Evolutionary conservation across 1,139 yeast genomes (phyloP).

Genomic region (Geotrichum klebahnii): DNA sequence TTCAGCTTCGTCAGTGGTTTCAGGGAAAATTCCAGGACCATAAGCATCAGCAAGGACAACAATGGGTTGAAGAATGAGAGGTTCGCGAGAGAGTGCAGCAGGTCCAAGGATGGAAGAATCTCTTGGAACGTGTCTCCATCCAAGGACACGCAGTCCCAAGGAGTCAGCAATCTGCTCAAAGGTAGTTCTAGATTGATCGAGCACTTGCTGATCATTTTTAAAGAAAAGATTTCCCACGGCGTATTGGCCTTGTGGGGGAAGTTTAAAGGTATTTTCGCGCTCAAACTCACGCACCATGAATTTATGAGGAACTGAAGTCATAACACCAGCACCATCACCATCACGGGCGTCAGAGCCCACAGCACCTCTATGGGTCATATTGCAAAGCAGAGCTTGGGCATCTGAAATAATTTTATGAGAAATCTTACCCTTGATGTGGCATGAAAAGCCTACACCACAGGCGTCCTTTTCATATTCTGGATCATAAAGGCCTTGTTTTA

Average conservation of each 20-base stretch:
- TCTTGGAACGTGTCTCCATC: conserved; percentile 95
- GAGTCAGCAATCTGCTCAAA: conserved; percentile 77
- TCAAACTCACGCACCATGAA: conserved; percentile 81
- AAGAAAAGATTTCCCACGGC: conserved; percentile 94
- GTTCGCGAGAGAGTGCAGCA: conserved; percentile 91
- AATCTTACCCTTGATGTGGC: conserved; percentile 82
- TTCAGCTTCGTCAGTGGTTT: conserved; percentile 40
- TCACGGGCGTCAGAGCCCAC: conserved; percentile 92
- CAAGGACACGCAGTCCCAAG: conserved; percentile 76
- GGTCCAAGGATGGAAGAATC: conserved; percentile 92
- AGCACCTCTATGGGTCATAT: conserved; percentile 98
- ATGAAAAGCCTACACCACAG: conserved; percentile 97
- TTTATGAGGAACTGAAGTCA: conserved; percentile 86
- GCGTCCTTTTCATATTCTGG: conserved; percentile 95
- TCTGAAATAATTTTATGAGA: conserved; percentile 93
- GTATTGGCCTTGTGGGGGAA: conserved; percentile 79
- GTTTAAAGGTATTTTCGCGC: conserved; percentile 49
- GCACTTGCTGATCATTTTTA: conserved; percentile 66
- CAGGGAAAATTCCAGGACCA: conserved; percentile 40
- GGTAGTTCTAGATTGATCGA: conserved; percentile 63
- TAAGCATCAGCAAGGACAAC: conserved; percentile 63
- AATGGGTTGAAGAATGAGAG: conserved; percentile 82
- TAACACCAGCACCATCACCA: conserved; percentile 98
- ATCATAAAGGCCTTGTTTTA: conserved; percentile 83
- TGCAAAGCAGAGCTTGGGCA: conserved; percentile 77